Conservation (phyloP, 768 basidiomycete species). For the Mycena epipterygia region DNA sequence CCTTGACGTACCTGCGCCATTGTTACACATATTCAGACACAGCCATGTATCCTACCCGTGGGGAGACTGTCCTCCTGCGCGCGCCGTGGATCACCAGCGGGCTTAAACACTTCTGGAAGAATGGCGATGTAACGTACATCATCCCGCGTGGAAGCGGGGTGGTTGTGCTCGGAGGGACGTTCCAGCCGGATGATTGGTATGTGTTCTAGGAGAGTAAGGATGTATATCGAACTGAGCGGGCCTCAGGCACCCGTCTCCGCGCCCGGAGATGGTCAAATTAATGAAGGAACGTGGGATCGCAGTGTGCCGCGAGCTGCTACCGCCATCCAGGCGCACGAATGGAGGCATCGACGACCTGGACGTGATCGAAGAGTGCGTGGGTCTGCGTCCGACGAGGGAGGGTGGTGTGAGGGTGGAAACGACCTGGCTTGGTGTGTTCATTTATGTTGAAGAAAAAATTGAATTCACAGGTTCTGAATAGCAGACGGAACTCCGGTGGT, state of each 20-base stretch:
- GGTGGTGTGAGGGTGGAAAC: constrained; percentile 19
- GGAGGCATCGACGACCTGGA: constrained; percentile 24
- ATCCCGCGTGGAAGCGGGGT: constrained; percentile 29
- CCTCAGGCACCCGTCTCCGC: constrained; percentile 14
- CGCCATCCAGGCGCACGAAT: constrained; percentile 13
- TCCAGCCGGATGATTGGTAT: constrained; percentile 26
- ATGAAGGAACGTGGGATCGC: constrained; percentile 19
- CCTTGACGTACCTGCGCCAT: background rate
- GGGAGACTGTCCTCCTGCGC: constrained; percentile 69
- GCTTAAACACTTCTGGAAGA: constrained; percentile 3
- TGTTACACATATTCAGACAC: constrained; percentile 20
- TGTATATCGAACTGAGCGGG: background rate
- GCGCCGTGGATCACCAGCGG: constrained; percentile 54
- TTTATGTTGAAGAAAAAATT: background rate
- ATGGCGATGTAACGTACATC: constrained; percentile 19
- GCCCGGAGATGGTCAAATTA: constrained; percentile 21
- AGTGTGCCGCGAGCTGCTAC: constrained; percentile 19
- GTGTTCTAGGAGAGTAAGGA: background rate
- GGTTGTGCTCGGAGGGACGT: constrained; percentile 29
- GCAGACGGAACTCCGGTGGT: constrained; percentile 59
- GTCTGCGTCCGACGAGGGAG: constrained; percentile 14
- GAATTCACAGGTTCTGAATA: background rate
- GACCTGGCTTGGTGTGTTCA: background rate
- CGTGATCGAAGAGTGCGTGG: constrained; percentile 28
- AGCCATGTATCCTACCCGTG: constrained; percentile 66